Evolutionary conservation across 2,329 filamentous ascomycete genomes (phyloP).

Genomic region (Mollisiaceae sp.): DNA sequence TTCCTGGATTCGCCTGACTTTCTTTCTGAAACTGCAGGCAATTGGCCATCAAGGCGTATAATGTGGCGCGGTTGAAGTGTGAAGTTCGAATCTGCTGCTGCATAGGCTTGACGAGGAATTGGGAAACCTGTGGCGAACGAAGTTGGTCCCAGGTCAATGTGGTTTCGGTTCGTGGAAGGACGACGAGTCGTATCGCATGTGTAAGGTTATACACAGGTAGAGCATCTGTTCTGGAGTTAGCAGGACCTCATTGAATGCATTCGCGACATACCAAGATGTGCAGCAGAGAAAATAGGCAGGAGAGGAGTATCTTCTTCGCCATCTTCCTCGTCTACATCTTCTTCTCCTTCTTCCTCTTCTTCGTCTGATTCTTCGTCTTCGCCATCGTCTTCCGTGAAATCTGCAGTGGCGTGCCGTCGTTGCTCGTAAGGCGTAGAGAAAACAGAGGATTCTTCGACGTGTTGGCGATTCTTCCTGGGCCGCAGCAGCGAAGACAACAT

Average conservation of each 20-base stretch:
- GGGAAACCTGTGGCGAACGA: conserved; percentile 92
- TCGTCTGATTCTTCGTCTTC: conserved; percentile 41
- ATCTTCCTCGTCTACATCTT: conserved; percentile 47
- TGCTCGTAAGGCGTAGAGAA: conserved; percentile 42
- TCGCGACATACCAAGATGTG: conserved; percentile 69
- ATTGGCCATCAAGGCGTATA: conserved; percentile 92
- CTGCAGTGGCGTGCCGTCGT: conserved; percentile 57
- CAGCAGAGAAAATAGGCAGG: conserved; percentile 80
- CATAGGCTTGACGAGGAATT: conserved; percentile 95
- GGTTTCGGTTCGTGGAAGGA: conserved; percentile 86
- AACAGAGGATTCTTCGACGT: conserved; percentile 38
- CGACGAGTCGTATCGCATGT: conserved; percentile 84
- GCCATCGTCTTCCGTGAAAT: conserved; percentile 69
- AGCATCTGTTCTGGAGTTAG: conserved; percentile 61
- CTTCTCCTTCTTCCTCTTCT: conserved; percentile 46
- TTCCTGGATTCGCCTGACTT: conserved; percentile 78
- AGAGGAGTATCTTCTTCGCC: conserved; percentile 53
- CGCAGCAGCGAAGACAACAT: conserved; percentile 47
- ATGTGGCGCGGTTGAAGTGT: conserved; percentile 83
- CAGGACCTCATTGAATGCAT: conserved; percentile 12
- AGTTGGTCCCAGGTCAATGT: conserved; percentile 94
- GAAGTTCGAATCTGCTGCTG: conserved; percentile 83
- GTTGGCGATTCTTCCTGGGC: conserved; percentile 41
- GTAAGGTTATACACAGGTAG: conserved; percentile 90
- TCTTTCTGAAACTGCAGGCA: conserved; percentile 94